Evolutionary conservation across 768 basidiomycete species (phyloP).

Genomic region (Panellus pusillus): DNA sequence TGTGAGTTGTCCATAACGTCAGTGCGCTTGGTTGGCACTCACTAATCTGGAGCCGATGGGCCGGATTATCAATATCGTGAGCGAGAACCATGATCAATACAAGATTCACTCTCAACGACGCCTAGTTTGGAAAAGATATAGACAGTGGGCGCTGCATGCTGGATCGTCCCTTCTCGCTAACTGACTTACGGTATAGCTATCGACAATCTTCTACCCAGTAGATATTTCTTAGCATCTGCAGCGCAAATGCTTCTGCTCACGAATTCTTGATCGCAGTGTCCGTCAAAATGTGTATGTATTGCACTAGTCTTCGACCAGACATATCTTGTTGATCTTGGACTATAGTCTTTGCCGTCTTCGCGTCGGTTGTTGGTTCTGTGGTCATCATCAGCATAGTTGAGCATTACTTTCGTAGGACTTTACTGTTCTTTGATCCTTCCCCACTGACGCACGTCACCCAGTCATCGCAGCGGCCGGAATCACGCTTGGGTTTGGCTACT

Average conservation of each 20-base stretch:
- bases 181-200: conserved; percentile 43
- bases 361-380: conserved; percentile 51
- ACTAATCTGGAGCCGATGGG: conserved; percentile 46
- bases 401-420: conserved; percentile 56
- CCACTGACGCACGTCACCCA: conserved; percentile 20
- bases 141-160: conserved; percentile 43
- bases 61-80: conserved; percentile 52
- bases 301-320: background rate
- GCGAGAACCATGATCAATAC: too few species aligned
- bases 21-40: background rate
- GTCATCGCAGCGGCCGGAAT: conserved; percentile 57
- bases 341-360: conserved; percentile 49
- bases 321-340: background rate
- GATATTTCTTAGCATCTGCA: too few species aligned
- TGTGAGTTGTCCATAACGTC: too few species aligned
- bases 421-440: background rate
- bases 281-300: conserved; percentile 52
- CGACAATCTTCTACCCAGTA: conserved; percentile 61
- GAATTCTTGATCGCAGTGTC: conserved; percentile 40
- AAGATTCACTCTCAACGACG: too few species aligned
- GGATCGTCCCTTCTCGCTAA: background rate
- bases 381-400: conserved; percentile 58
- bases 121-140: conserved; percentile 60
- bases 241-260: background rate
- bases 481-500: conserved; percentile 58